Percentiles rank a stretch among this genome's conserved stretches.
phyloP scores from a whole-genome alignment of 495 filamentous ascomycete genomes.

The Lasiosphaeriaceae sp. region DNA sequence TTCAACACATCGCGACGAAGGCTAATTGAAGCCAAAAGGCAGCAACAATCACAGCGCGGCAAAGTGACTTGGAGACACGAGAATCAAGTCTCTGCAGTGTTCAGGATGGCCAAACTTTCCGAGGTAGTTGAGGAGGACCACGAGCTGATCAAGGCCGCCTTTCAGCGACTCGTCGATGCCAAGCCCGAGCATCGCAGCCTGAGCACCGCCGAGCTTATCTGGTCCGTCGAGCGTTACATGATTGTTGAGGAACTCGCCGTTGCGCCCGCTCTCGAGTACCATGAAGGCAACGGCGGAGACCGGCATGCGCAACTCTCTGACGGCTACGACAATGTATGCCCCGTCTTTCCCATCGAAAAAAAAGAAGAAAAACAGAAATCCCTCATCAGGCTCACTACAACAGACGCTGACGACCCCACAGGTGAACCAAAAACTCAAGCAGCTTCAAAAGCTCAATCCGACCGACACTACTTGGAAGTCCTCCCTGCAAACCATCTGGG shows the following conservation, averaged over 20 bases:
- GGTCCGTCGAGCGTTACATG: constrained; percentile 24
- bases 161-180: constrained; percentile 8
- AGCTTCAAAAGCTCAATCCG: constrained; percentile 20
- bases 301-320: constrained; percentile 19
- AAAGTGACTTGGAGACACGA: no score
- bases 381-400: not conserved
- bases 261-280: constrained; percentile 23
- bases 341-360: not conserved
- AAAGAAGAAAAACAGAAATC: no score
- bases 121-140: constrained; percentile 24
- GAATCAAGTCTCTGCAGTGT: not conserved
- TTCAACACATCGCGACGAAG: no score
- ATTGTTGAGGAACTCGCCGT: constrained; percentile 28
- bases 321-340: constrained; percentile 25
- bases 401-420: not conserved
- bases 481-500: constrained; percentile 25
- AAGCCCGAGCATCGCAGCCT: constrained; percentile 1
- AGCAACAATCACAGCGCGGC: no score
- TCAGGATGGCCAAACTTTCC: constrained; percentile 26
- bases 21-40: no score
- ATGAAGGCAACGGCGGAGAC: constrained; percentile 16
- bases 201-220: constrained; percentile 23
- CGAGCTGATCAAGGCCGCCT: constrained; percentile 13
- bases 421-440: constrained; percentile 27
- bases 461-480: constrained; percentile 21